These are phyloP conservation scores for Tulasnella sp. DNA, from an alignment of 768 basidiomycete genomes.

Conservation along the genomic window DNA sequence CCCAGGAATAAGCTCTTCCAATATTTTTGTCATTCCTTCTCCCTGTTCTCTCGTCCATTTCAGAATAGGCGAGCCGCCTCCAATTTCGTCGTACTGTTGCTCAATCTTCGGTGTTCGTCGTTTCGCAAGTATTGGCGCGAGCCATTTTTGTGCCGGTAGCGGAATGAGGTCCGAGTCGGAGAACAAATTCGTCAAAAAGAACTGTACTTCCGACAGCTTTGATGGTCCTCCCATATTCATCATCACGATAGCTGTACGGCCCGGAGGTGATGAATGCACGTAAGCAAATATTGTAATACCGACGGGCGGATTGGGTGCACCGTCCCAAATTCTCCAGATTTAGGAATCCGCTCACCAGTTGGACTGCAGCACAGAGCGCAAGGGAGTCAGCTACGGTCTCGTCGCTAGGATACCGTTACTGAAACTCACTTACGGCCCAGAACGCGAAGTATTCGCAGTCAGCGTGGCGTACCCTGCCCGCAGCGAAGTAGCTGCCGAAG, in stretches of 20 bases:
- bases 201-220: constrained; percentile 84
- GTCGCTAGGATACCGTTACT: neutral
- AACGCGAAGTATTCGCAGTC: constrained; percentile 3
- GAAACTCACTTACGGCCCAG: constrained; percentile 6
- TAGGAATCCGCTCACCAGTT: neutral
- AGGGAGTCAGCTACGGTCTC: neutral
- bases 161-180: constrained; percentile 90
- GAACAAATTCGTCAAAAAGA: constrained; percentile 89
- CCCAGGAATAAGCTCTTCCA: constrained; percentile 85
- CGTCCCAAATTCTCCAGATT: neutral
- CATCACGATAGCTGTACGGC: constrained; percentile 74
- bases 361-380: neutral
- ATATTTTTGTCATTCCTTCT: constrained; percentile 75
- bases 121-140: constrained; percentile 83
- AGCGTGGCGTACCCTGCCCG: constrained; percentile 2
- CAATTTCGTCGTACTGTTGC: constrained; percentile 88
- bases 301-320: neutral
- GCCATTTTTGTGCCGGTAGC: constrained; percentile 77
- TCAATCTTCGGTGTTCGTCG: constrained; percentile 90
- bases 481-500: neutral
- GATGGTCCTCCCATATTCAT: constrained; percentile 99
- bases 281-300: neutral
- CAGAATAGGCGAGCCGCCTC: constrained; percentile 94
- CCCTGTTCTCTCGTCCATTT: constrained; percentile 85
- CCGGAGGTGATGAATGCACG: neutral